These are phyloP conservation scores for Diplodia intermedia DNA, from an alignment of 2,329 filamentous ascomycete genomes.

Conservation along the genomic window DNA sequence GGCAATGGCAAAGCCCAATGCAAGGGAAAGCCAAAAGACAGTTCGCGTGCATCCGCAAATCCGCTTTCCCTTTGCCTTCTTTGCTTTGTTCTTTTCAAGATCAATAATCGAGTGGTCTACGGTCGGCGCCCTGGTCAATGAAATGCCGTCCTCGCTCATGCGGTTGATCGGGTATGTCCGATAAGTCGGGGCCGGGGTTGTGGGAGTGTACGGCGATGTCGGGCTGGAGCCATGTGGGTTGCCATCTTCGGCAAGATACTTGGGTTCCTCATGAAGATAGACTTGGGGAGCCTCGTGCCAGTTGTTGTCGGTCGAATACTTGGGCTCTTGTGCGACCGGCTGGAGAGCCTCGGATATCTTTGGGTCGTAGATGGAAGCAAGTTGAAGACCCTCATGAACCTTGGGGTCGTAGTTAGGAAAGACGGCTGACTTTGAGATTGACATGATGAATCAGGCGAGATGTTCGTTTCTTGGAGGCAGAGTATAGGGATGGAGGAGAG, in stretches of 20 bases:
- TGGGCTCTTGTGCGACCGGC: slow-evolving; percentile 4
- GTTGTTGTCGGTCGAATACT: slow-evolving; percentile 18
- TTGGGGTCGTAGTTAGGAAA: slow-evolving; percentile 5
- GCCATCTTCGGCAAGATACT: slow-evolving; percentile 14
- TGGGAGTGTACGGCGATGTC: slow-evolving; percentile 8
- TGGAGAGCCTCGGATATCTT: slow-evolving; percentile 19
- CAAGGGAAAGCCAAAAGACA: slow-evolving; percentile 22
- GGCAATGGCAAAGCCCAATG: not conserved
- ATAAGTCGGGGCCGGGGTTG: slow-evolving; percentile 15
- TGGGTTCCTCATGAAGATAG: slow-evolving; percentile 4
- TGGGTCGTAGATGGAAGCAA: slow-evolving; percentile 13
- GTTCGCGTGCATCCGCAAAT: slow-evolving; percentile 25
- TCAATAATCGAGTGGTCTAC: slow-evolving; percentile 1
- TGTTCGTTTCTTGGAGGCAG: not conserved
- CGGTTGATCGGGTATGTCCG: slow-evolving; percentile 15
- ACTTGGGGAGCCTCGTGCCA: slow-evolving; percentile 28
- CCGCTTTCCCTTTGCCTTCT: not conserved
- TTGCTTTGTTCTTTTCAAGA: slow-evolving; percentile 5
- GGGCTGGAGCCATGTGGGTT: not conserved
- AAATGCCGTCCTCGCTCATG: slow-evolving; percentile 11
- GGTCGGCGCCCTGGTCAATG: slow-evolving; percentile 6
- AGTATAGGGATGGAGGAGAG: not conserved
- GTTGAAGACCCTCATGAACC: slow-evolving; percentile 13
- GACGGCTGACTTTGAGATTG: slow-evolving; percentile 3
- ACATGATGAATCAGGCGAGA: slow-evolving; percentile 6